Base-by-base conservation (phyloP, 2,329 filamentous ascomycete species). In the Diaporthe citri region DNA sequence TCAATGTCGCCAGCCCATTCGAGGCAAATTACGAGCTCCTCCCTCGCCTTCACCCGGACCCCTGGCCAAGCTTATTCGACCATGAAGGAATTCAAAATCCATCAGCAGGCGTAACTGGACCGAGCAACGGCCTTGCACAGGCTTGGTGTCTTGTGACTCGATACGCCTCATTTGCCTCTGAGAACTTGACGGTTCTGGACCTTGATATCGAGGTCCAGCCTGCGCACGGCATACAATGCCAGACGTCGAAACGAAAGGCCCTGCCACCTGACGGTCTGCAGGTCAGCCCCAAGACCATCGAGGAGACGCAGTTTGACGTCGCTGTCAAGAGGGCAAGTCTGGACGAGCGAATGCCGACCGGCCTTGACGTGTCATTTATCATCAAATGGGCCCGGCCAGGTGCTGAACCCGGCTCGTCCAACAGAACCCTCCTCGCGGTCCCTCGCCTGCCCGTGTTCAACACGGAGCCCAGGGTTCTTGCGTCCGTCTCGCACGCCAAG, bases 21-120 rank as follows among this genome's bases (percentile, higher is more conserved):
- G 95, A 98, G 84, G 94, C 95, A 22, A 97, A 94, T 80, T 98
- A 97, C 82, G 95, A 97, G 77, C 91, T 98, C 76, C 88, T 93
- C 17, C 95, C 97, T 15, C 90, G 93, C 13, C 87, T 98, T 4
- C 93, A 98, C 82, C 83, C 89, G 0, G 92, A 93, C 66, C 88
- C 91, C 3, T 99, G 97, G 96, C 96, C 97, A 1, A 95, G 93
- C 81, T 92, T 97, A 79, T 99, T 98, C 83, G 88, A 92, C 71
- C 86, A 90, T 25, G 88, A 91, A 31, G 85, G 85, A 20, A 79
- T 90, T 4, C 71, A 73, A 36, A 79, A 78, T 13, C 82, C 87
- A 31, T 48, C 69, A 10, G 55, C 73, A 7, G 70, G 66, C 9
- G 59, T 34, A 9, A 31, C 62, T n/a, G 75, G 62, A 2, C 39